A percentile compares a stretch with the other conserved stretches of the same genome.
These are phyloP conservation scores for Clarkia xantiana DNA, from an alignment of 345 rosid genomes.

Conservation along the genomic window DNA sequence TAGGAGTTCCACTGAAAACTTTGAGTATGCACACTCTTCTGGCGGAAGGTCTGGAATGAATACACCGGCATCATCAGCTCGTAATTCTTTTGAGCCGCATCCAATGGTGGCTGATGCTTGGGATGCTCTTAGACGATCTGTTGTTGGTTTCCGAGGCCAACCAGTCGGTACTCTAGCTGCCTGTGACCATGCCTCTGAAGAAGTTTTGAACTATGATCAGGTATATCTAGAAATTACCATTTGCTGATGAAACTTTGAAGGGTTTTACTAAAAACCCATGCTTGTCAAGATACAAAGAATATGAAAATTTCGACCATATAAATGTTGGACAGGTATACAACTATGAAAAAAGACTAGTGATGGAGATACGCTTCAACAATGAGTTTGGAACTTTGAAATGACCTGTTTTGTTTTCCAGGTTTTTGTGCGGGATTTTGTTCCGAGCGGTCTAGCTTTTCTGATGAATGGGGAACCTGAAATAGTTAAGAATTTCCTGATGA, in stretches of 20 bases:
- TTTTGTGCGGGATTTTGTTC: conserved; percentile 71
- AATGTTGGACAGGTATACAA: no score
- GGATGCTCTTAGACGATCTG: conserved; percentile 63
- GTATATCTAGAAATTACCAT: conserved; percentile 11
- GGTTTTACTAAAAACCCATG: no score
- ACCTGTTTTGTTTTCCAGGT: conserved; percentile 21
- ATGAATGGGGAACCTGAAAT: conserved; percentile 36
- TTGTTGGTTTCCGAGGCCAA: conserved; percentile 60
- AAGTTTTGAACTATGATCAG: conserved; percentile 88
- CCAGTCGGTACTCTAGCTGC: conserved; percentile 86
- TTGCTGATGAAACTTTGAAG: no score
- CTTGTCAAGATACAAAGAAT: no score
- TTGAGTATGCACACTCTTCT: conserved; percentile 26
- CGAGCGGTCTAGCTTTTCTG: conserved; percentile 46
- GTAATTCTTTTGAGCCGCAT: conserved; percentile 80
- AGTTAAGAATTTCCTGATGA: conserved; percentile 60
- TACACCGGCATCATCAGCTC: conserved; percentile 56
- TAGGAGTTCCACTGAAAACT: neutral
- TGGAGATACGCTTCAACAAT: no score
- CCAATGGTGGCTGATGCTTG: conserved; percentile 90
- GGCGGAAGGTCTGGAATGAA: conserved; percentile 34
- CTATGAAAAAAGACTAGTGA: no score
- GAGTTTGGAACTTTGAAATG: no score
- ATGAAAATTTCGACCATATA: no score
- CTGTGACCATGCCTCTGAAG: conserved; percentile 75